Evolutionary conservation across 495 filamentous ascomycete genomes (phyloP).

Genomic region (Penicillium bialowiezense): DNA sequence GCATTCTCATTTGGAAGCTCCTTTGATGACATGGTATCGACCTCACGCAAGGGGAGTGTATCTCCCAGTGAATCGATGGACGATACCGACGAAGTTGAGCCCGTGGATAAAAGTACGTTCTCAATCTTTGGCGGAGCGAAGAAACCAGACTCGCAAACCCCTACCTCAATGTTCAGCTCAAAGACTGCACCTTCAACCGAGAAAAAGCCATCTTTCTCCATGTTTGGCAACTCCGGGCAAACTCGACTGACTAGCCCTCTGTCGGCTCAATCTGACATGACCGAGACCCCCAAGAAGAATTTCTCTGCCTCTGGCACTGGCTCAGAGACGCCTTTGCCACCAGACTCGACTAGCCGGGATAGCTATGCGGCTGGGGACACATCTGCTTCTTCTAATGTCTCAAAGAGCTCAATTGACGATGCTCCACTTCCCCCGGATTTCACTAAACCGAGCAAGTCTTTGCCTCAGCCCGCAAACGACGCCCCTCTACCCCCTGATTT

Average conservation of each 20-base stretch:
- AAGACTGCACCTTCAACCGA: constrained; percentile 30
- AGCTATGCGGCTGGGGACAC: constrained; percentile 63
- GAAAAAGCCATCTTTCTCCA: constrained; percentile 35
- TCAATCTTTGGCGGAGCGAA: constrained; percentile 31
- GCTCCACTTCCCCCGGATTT: constrained; percentile 31
- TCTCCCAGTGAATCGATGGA: constrained; percentile 35
- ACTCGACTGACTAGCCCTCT: constrained; percentile 27
- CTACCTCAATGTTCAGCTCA: constrained; percentile 32
- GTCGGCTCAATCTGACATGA: constrained; percentile 40
- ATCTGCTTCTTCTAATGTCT: constrained; percentile 61
- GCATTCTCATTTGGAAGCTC: constrained; percentile 35
- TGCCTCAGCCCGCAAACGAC: constrained; percentile 3
- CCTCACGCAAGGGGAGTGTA: constrained; percentile 18
- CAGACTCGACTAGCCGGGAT: constrained; percentile 71
- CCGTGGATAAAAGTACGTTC: constrained; percentile 17
- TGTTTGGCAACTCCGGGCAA: constrained; percentile 34
- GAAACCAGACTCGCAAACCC: constrained; percentile 16
- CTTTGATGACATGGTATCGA: constrained; percentile 27
- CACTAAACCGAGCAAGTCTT: constrained; percentile 8
- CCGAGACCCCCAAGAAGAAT: constrained; percentile 26
- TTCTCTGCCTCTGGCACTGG: constrained; percentile 14
- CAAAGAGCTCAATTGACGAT: constrained; percentile 47
- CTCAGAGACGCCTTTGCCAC: constrained; percentile 63
- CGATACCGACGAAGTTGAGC: constrained; percentile 34
- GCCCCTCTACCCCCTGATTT: constrained; percentile 42